Percentiles rank a stretch among this genome's conserved stretches.
phyloP scores from a whole-genome alignment of 257 asterid species.

The Solanum infundibuliforme region DNA sequence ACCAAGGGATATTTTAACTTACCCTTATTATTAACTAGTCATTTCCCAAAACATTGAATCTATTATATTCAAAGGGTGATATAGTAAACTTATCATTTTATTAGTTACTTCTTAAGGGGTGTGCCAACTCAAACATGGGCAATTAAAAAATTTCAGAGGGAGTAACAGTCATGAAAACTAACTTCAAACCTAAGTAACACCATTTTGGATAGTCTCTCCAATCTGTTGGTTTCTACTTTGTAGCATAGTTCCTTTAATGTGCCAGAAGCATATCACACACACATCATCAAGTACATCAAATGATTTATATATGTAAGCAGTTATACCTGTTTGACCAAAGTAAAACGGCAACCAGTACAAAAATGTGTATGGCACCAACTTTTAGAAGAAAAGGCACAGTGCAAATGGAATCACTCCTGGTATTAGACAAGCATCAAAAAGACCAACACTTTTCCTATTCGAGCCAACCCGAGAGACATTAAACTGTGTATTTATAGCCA shows the following conservation, averaged over 20 bases:
- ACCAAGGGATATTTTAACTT: no score
- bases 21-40: no score
- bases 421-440: conserved; percentile 50
- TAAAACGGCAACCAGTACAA: conserved; percentile 82
- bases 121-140: no score
- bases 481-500: conserved; percentile 2
- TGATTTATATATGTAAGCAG: neutral
- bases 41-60: no score
- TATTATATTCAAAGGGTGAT: no score
- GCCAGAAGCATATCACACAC: neutral
- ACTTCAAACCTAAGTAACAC: neutral
- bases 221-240: neutral
- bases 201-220: neutral
- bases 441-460: conserved; percentile 45
- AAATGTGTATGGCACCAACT: conserved; percentile 79
- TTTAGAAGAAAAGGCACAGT: conserved; percentile 65
- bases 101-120: no score
- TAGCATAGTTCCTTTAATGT: neutral
- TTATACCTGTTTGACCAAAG: conserved; percentile 70
- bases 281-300: neutral
- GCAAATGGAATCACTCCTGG: conserved; percentile 89
- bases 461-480: neutral
- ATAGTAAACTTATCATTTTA: no score
- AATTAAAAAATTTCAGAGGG: no score
- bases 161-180: neutral